A percentile compares a stretch with the other conserved stretches of the same genome.
Conservation (phyloP, 768 basidiomycete genomes). For the Boletus edulis region DNA sequence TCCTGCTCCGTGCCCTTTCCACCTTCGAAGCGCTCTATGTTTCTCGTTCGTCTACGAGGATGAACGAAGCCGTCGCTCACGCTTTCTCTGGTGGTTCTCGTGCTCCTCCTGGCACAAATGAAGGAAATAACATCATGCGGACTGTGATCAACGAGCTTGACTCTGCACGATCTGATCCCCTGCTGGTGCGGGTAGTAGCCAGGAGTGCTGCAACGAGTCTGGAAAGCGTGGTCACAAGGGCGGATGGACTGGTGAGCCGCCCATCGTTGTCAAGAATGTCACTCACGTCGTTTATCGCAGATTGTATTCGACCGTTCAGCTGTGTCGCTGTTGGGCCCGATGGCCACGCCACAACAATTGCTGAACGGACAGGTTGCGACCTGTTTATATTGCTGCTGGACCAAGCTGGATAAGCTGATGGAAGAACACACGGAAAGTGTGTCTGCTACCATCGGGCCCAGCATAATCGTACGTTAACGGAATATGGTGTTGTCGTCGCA, state of each 20-base stretch:
- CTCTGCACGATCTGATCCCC: slow-evolving; percentile 58
- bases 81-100: slow-evolving; percentile 73
- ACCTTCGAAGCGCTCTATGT: slow-evolving; percentile 89
- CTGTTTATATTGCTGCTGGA: slow-evolving; percentile 45
- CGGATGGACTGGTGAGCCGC: slow-evolving; percentile 65
- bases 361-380: slow-evolving; percentile 77
- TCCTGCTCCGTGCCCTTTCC: slow-evolving; percentile 80
- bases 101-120: slow-evolving; percentile 66
- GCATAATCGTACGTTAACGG: slow-evolving; percentile 50
- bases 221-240: slow-evolving; percentile 61
- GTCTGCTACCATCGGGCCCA: slow-evolving; percentile 50
- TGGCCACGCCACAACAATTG: slow-evolving; percentile 75
- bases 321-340: slow-evolving; percentile 68
- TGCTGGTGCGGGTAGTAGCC: slow-evolving; percentile 78
- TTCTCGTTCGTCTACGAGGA: slow-evolving; percentile 73
- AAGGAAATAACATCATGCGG: slow-evolving; percentile 76
- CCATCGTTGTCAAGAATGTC: not conserved
- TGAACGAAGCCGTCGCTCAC: slow-evolving; percentile 78
- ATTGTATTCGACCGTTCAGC: slow-evolving; percentile 70
- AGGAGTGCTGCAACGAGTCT: slow-evolving; percentile 66
- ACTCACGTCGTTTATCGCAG: slow-evolving; percentile 36
- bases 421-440: slow-evolving; percentile 39
- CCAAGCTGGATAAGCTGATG: slow-evolving; percentile 21
- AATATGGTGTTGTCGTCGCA: not conserved
- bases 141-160: slow-evolving; percentile 80